Conservation (phyloP, 1,284 basidiomycete species). For the Abortiporus biennis region DNA sequence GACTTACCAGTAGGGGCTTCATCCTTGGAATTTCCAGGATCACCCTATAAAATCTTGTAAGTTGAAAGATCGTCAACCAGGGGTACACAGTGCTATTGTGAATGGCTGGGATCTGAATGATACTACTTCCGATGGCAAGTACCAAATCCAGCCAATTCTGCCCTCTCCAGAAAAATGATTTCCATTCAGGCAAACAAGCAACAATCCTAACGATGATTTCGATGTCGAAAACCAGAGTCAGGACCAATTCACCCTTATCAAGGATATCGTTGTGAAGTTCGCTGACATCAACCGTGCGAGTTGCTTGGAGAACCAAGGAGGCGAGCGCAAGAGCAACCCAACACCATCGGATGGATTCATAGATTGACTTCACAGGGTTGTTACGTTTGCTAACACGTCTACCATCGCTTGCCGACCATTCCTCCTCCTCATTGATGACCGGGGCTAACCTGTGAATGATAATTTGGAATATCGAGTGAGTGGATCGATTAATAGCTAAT, state of each 20-base stretch:
- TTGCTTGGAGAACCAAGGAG: slow-evolving; percentile 77
- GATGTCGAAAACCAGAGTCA: slow-evolving; percentile 83
- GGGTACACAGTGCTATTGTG: slow-evolving; percentile 63
- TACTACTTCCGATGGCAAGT: slow-evolving; percentile 74
- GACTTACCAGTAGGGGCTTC: slow-evolving; percentile 67
- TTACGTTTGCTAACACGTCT: slow-evolving; percentile 31
- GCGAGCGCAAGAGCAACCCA: slow-evolving; percentile 78
- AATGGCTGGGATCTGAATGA: slow-evolving; percentile 87
- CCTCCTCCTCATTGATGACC: slow-evolving; percentile 46
- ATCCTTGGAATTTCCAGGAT: slow-evolving; percentile 87
- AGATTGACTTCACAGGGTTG: slow-evolving; percentile 49
- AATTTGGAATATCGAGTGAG: neutral
- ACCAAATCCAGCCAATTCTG: slow-evolving; percentile 78
- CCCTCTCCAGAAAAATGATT: slow-evolving; percentile 64
- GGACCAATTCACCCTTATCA: slow-evolving; percentile 69
- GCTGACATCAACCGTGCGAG: slow-evolving; percentile 55
- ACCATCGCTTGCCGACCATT: slow-evolving; percentile 52
- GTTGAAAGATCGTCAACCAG: slow-evolving; percentile 91
- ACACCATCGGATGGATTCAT: slow-evolving; percentile 60
- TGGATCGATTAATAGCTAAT: no score
- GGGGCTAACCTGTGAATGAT: slow-evolving; percentile 33
- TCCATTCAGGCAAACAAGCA: slow-evolving; percentile 78
- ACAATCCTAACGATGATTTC: slow-evolving; percentile 82
- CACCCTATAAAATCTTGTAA: slow-evolving; percentile 90
- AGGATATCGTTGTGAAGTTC: slow-evolving; percentile 39